Conservation (phyloP, 2,329 filamentous ascomycete genomes). For the Exophiala calicioides region DNA sequence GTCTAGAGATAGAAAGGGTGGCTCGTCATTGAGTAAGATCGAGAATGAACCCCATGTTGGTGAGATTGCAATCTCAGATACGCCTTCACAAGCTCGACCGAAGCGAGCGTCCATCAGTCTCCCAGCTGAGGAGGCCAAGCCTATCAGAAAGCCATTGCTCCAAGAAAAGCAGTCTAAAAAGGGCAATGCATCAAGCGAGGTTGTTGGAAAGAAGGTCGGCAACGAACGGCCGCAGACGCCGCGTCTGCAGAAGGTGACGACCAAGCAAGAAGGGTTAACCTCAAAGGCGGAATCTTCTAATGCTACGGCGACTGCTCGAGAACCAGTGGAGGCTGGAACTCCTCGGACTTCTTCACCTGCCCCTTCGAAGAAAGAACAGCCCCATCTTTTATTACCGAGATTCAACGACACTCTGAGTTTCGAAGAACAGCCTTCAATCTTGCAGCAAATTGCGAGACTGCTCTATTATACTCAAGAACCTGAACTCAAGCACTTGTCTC, state of each 20-base stretch:
- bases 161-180: constrained; percentile 16
- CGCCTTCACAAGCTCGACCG: constrained; percentile 27
- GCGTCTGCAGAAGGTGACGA: constrained; percentile 33
- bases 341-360: constrained; percentile 27
- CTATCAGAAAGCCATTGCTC: constrained; percentile 8
- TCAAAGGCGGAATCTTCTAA: constrained; percentile 26
- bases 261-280: constrained; percentile 30
- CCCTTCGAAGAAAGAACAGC: constrained; percentile 36
- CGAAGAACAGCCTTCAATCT: constrained; percentile 60
- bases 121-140: constrained; percentile 23
- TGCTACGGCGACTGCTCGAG: constrained; percentile 30
- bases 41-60: constrained; percentile 27
- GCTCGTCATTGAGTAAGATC: constrained; percentile 12
- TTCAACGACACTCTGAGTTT: constrained; percentile 50
- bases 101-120: constrained; percentile 34
- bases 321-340: constrained; percentile 27
- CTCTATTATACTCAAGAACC: constrained; percentile 56
- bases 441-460: constrained; percentile 56
- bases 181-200: too few species aligned
- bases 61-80: constrained; percentile 32
- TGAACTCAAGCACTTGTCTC: constrained; percentile 69
- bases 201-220: too few species aligned
- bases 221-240: too few species aligned
- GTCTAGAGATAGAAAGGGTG: constrained; percentile 31
- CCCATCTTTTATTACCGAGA: constrained; percentile 52